Percentiles rank a stretch among this genome's conserved stretches.
These are phyloP conservation scores for Candida endomychidarum DNA, from an alignment of 805 yeast genomes.

Conservation along the genomic window DNA sequence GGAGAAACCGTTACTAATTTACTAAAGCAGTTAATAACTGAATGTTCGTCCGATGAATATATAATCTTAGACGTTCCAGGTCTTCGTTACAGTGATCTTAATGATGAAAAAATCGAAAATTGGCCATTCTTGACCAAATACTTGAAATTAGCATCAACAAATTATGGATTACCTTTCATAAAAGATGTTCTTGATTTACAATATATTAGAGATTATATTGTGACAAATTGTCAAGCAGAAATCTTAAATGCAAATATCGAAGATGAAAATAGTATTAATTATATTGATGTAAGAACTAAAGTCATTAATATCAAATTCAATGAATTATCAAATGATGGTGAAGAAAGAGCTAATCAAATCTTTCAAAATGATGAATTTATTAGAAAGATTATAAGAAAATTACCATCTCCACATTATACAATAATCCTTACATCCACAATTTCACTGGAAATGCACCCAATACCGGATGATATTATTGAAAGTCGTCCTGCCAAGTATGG, in stretches of 20 bases:
- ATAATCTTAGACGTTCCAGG: slow-evolving; percentile 42
- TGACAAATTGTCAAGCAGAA: slow-evolving; percentile 53
- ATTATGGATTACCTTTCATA: slow-evolving; percentile 57
- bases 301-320: slow-evolving; percentile 60
- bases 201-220: slow-evolving; percentile 41
- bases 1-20: slow-evolving; percentile 30
- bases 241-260: slow-evolving; percentile 42
- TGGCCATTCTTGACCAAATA: slow-evolving; percentile 54
- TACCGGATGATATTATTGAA: slow-evolving; percentile 28
- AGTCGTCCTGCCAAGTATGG: slow-evolving; percentile 33
- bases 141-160: slow-evolving; percentile 57
- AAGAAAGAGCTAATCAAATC: slow-evolving; percentile 23
- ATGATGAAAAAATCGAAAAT: slow-evolving; percentile 27
- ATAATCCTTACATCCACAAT: slow-evolving; percentile 51
- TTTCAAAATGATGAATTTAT: slow-evolving; percentile 47
- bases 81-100: slow-evolving; percentile 28
- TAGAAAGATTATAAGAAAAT: slow-evolving; percentile 55
- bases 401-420: slow-evolving; percentile 74
- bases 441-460: slow-evolving; percentile 27
- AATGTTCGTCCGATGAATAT: slow-evolving; percentile 40
- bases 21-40: slow-evolving; percentile 35
- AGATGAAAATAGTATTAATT: slow-evolving; percentile 38
- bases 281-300: slow-evolving; percentile 63
- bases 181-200: slow-evolving; percentile 42
- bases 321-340: slow-evolving; percentile 32